Conservation (phyloP, 2,329 filamentous ascomycete species). For the Arachnomyces sp. region DNA sequence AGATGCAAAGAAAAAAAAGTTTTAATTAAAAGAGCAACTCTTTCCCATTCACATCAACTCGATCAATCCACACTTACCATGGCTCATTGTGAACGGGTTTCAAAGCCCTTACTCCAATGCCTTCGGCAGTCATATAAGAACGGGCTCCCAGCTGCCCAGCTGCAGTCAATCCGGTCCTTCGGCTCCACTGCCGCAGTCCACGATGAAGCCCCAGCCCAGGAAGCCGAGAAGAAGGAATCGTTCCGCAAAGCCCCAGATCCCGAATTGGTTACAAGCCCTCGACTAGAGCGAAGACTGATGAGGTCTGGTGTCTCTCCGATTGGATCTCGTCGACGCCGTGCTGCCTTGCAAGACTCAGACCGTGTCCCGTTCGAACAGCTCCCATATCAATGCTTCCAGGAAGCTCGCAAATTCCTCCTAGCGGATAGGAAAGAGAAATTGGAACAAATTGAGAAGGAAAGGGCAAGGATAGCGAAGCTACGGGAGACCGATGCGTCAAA, state of each 20-base stretch:
- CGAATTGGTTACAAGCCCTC: slow-evolving; percentile 55
- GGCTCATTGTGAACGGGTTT: slow-evolving; percentile 36
- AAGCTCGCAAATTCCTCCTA: slow-evolving; percentile 74
- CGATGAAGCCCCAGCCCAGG: slow-evolving; percentile 38
- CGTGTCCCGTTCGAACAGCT: slow-evolving; percentile 84
- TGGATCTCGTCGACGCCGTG: slow-evolving; percentile 76
- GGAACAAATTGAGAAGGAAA: slow-evolving; percentile 58
- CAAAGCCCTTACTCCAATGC: slow-evolving; percentile 35
- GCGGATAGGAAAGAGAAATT: slow-evolving; percentile 77
- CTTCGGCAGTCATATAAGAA: slow-evolving; percentile 29
- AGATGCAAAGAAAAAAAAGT: slow-evolving; percentile 9
- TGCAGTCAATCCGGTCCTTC: slow-evolving; percentile 39
- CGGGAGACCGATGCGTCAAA: slow-evolving; percentile 48
- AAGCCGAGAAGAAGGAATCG: slow-evolving; percentile 28
- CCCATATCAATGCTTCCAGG: slow-evolving; percentile 96
- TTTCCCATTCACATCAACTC: slow-evolving; percentile 1
- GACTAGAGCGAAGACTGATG: slow-evolving; percentile 60
- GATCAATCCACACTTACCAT: slow-evolving; percentile 17
- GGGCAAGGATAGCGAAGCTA: slow-evolving; percentile 60
- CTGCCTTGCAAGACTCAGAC: slow-evolving; percentile 55
- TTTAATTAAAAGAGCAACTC: slow-evolving; percentile 11
- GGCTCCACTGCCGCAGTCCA: slow-evolving; percentile 37
- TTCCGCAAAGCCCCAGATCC: slow-evolving; percentile 48
- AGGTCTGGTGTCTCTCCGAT: slow-evolving; percentile 62
- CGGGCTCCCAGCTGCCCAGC: slow-evolving; percentile 24